These are phyloP conservation scores for Maudiozyma humilis DNA, from an alignment of 1,139 yeast species.

Conservation along the genomic window DNA sequence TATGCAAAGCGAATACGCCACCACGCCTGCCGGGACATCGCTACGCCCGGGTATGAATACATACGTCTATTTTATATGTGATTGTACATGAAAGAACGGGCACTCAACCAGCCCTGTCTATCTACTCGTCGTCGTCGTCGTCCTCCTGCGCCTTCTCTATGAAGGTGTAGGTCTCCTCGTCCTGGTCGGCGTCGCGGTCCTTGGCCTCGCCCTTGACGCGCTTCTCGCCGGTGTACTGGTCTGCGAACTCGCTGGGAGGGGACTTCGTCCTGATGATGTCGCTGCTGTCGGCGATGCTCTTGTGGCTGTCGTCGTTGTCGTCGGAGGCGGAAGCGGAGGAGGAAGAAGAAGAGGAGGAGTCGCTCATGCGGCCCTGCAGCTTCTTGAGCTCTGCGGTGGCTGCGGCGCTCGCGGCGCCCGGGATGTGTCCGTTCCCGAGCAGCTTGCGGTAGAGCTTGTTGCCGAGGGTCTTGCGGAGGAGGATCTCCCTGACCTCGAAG, in stretches of 20 bases:
- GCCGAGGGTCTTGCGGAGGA: constrained; percentile 43
- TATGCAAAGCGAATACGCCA: too few species aligned
- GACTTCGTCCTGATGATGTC: constrained; percentile 32
- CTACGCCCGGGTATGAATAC: too few species aligned
- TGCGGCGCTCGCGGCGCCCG: constrained; percentile 6
- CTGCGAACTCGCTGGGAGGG: constrained; percentile 59
- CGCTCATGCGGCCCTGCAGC: constrained; percentile 2
- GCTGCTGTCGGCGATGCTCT: constrained; percentile 9
- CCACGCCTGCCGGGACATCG: too few species aligned
- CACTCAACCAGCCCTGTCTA: too few species aligned
- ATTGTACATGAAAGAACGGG: background rate
- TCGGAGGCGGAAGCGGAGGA: background rate
- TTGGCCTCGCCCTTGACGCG: constrained; percentile 1
- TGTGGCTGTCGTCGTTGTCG: constrained; percentile 1
- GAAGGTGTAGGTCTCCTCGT: constrained; percentile 1
- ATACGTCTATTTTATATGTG: background rate
- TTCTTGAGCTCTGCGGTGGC: constrained; percentile 3
- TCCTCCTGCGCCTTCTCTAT: constrained; percentile 4
- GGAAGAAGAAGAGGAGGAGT: constrained; percentile 4
- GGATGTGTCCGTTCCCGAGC: constrained; percentile 16
- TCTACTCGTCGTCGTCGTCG: constrained; percentile 5
- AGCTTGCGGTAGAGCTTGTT: constrained; percentile 29
- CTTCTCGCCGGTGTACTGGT: constrained; percentile 44
- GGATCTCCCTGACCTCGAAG: constrained; percentile 70
- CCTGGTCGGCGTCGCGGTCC: background rate